Conservation (phyloP, 768 basidiomycete genomes). For the Dictyophora rubrovolvata region DNA sequence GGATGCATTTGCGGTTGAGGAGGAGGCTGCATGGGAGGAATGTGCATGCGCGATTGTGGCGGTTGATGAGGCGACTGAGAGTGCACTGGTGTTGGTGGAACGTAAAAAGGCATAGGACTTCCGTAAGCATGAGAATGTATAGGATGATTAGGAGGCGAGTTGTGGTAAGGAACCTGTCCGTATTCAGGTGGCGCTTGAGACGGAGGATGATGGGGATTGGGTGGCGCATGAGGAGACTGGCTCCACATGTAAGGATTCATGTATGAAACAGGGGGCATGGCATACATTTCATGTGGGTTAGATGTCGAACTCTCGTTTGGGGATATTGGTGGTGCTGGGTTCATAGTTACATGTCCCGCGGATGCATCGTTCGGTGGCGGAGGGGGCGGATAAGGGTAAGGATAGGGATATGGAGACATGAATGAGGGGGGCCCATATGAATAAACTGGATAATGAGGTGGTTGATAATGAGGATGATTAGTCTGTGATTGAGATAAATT, state of each 20-base stretch:
- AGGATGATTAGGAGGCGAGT: neutral
- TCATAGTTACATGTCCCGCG: constrained; percentile 9
- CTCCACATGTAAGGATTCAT: constrained; percentile 25
- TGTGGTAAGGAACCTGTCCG: neutral
- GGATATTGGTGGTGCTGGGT: neutral
- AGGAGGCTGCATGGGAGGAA: neutral
- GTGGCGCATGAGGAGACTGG: constrained; percentile 25
- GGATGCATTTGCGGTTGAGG: constrained; percentile 11
- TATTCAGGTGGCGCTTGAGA: constrained; percentile 2
- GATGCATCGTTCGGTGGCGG: constrained; percentile 23
- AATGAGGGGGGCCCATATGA: constrained; percentile 25
- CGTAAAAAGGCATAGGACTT: neutral
- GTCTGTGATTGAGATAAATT: constrained; percentile 20
- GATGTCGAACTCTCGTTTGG: neutral
- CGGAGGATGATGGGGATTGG: constrained; percentile 30
- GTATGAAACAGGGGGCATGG: constrained; percentile 16
- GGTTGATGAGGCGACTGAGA: constrained; percentile 16
- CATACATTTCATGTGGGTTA: constrained; percentile 2
- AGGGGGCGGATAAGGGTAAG: constrained; percentile 34
- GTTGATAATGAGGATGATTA: constrained; percentile 17
- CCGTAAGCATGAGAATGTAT: constrained; percentile 2
- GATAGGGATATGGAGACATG: constrained; percentile 29
- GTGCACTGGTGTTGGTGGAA: constrained; percentile 22
- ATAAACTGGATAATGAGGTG: constrained; percentile 19
- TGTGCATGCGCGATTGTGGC: constrained; percentile 10